Evolutionary conservation across 2,329 filamentous ascomycete genomes (phyloP).

Genomic region (Stachybotrys elegans): DNA sequence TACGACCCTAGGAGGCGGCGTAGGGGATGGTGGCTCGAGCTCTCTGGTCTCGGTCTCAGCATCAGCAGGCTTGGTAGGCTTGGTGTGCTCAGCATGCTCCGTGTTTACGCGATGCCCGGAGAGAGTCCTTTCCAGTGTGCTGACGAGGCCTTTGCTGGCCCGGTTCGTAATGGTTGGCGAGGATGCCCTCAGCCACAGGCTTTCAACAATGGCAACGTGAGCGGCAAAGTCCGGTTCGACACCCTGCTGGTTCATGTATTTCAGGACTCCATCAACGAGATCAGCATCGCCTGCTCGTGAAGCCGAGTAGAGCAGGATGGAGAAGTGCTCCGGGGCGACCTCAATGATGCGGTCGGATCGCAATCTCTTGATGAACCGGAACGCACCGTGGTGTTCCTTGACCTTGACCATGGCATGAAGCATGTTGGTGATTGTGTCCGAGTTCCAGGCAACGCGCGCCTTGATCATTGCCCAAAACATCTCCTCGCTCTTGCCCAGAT

Average conservation of each 20-base stretch:
- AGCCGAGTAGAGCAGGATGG: conserved; percentile 48
- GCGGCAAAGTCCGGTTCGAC: conserved; percentile 37
- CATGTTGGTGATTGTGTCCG: conserved; percentile 44
- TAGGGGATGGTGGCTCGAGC: not conserved
- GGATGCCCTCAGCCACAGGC: no score
- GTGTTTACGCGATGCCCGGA: not conserved
- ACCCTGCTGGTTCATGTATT: conserved; percentile 36
- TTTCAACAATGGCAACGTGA: conserved; percentile 36
- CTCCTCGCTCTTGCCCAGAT: conserved; percentile 42
- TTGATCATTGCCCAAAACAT: conserved; percentile 45
- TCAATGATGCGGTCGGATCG: conserved; percentile 38
- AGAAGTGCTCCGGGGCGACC: conserved; percentile 43
- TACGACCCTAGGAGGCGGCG: not conserved
- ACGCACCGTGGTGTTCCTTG: conserved; percentile 44
- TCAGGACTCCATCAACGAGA: conserved; percentile 35
- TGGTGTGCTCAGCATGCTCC: not conserved
- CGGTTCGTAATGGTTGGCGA: no score
- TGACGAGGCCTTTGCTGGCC: no score
- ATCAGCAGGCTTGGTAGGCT: not conserved
- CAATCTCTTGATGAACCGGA: conserved; percentile 40
- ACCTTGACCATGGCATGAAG: conserved; percentile 44
- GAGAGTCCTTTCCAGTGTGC: no score
- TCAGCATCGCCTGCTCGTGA: conserved; percentile 38
- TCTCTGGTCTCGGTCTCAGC: not conserved
- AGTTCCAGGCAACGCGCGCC: conserved; percentile 40